phyloP scores from a whole-genome alignment of 2,329 filamentous ascomycete genomes.

The Monilinia vaccinii-corymbosi region DNA sequence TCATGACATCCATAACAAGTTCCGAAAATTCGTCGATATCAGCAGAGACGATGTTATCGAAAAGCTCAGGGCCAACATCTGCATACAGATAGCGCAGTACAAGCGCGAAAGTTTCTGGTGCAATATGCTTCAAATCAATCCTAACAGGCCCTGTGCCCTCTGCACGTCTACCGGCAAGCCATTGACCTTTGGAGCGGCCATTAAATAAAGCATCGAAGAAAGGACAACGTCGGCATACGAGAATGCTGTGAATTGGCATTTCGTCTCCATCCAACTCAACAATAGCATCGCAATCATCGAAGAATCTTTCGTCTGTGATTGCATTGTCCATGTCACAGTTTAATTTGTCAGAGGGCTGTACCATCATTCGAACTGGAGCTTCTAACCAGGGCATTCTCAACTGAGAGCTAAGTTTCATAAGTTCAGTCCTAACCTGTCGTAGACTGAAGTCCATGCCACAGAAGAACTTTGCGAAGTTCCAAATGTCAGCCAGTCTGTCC shows the following conservation, averaged over 20 bases:
- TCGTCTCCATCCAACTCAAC: constrained; percentile 71
- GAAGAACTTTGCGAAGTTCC: constrained; percentile 63
- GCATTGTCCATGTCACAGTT: constrained; percentile 63
- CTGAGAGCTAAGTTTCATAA: constrained; percentile 75
- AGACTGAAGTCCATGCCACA: constrained; percentile 61
- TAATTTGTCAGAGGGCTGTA: constrained; percentile 52
- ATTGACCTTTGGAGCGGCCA: constrained; percentile 76
- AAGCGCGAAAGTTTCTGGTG: constrained; percentile 62
- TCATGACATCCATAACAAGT: constrained; percentile 82
- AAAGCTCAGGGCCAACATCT: constrained; percentile 71
- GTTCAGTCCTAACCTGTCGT: constrained; percentile 68
- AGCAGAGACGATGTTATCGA: constrained; percentile 62
- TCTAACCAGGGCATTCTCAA: constrained; percentile 67
- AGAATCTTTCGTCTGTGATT: constrained; percentile 59
- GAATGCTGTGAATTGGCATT: constrained; percentile 63
- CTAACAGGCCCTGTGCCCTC: constrained; percentile 44
- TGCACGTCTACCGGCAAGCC: constrained; percentile 65
- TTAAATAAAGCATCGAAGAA: constrained; percentile 89
- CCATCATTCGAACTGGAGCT: constrained; percentile 67
- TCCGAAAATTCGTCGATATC: constrained; percentile 80
- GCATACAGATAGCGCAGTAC: constrained; percentile 78
- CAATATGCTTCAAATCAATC: constrained; percentile 78
- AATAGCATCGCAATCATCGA: constrained; percentile 69
- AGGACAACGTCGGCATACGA: constrained; percentile 76
- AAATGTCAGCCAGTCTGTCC: constrained; percentile 72